A percentile compares a stretch with the other conserved stretches of the same genome.
Evolutionary conservation across 768 basidiomycete species (phyloP).

Genomic region (Naganishia onofrii): DNA sequence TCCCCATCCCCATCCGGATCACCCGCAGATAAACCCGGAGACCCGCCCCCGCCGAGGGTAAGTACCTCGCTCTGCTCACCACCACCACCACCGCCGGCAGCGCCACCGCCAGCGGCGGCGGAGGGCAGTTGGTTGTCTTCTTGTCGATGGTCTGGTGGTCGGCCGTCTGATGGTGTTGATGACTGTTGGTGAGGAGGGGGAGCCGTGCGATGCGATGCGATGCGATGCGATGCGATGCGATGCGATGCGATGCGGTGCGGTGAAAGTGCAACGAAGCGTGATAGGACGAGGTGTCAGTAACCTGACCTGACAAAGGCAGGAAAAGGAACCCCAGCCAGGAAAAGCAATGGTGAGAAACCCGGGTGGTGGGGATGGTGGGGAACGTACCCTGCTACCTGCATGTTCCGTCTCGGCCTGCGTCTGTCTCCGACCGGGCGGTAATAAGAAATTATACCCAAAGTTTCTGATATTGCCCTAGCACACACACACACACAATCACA

Average conservation of each 20-base stretch:
- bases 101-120: too few species aligned
- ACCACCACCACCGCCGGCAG: too few species aligned
- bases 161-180: conserved; percentile 21
- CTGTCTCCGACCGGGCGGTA: conserved; percentile 23
- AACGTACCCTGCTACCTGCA: conserved; percentile 12
- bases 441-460: conserved; percentile 19
- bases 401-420: conserved; percentile 18
- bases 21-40: too few species aligned
- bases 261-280: background rate
- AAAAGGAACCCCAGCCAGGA: too few species aligned
- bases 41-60: background rate
- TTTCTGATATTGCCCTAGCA: conserved; percentile 21
- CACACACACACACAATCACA: background rate
- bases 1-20: conserved; percentile 5
- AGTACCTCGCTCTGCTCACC: background rate
- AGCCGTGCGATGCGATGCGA: too few species aligned
- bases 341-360: too few species aligned
- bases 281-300: too few species aligned
- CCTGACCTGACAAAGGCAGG: too few species aligned
- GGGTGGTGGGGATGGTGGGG: too few species aligned
- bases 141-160: background rate
- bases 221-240: too few species aligned
- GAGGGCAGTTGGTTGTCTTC: conserved; percentile 20
- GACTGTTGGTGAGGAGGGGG: too few species aligned
- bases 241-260: too few species aligned